These are phyloP conservation scores for Camellia lanceoleosa DNA, from an alignment of 148 eudicot genomes.

Conservation along the genomic window DNA sequence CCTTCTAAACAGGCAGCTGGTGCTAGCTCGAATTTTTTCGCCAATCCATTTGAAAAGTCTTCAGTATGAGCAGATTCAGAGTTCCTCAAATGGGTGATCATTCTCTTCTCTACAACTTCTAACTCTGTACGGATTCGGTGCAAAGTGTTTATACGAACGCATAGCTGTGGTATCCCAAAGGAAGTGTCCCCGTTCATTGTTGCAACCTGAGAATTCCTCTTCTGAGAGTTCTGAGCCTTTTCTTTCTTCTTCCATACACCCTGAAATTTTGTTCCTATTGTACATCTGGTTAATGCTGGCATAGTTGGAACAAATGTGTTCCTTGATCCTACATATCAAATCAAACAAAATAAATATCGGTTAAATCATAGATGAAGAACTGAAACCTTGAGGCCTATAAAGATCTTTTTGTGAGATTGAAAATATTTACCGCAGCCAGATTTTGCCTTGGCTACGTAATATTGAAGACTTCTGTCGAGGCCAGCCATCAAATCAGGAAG, in stretches of 20 bases:
- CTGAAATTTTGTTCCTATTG: slow-evolving; percentile 56
- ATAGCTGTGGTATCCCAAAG: slow-evolving; percentile 60
- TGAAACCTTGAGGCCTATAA: neutral
- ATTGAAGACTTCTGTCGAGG: slow-evolving; percentile 87
- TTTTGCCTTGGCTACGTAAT: slow-evolving; percentile 73
- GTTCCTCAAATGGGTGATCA: slow-evolving; percentile 75
- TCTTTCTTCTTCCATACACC: slow-evolving; percentile 87
- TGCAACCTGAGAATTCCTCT: slow-evolving; percentile 67
- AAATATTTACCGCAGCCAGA: slow-evolving; percentile 80
- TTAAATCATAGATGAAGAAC: neutral
- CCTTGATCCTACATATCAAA: slow-evolving; percentile 63
- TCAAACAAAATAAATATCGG: slow-evolving; percentile 2
- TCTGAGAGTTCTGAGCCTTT: slow-evolving; percentile 51
- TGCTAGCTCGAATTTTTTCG: slow-evolving; percentile 67
- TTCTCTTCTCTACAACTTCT: slow-evolving; percentile 69
- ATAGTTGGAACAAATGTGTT: slow-evolving; percentile 74
- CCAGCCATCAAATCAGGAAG: slow-evolving; percentile 87
- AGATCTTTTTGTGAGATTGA: neutral
- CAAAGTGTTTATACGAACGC: slow-evolving; percentile 70
- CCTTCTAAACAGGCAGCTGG: slow-evolving; percentile 71
- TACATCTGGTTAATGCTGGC: slow-evolving; percentile 95
- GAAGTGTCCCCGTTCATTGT: slow-evolving; percentile 51
- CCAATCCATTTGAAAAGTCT: slow-evolving; percentile 57
- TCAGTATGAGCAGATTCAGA: slow-evolving; percentile 72
- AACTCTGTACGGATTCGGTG: slow-evolving; percentile 55